phyloP scores from a whole-genome alignment of 345 rosid genomes.

The Cardamine resedifolia region DNA sequence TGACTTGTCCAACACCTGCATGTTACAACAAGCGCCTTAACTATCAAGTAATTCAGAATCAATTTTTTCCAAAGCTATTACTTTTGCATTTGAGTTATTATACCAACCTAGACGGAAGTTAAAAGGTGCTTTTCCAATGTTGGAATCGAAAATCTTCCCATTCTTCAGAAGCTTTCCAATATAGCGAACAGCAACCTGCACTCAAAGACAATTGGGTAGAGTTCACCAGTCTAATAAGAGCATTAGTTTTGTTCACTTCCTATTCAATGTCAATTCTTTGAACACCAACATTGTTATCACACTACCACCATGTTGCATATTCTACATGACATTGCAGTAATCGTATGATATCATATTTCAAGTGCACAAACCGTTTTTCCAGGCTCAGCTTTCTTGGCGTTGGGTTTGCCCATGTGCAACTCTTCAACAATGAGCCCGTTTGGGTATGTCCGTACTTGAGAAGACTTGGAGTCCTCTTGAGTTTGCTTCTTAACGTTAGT shows the following conservation, averaged over 20 bases:
- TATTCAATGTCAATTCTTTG: not conserved
- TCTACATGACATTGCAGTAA: not conserved
- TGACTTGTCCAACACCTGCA: slow-evolving; percentile 86
- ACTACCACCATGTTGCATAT: not conserved
- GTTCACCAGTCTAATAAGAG: slow-evolving; percentile 1
- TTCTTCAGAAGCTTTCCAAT: slow-evolving; percentile 91
- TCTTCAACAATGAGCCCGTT: slow-evolving; percentile 90
- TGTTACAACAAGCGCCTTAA: slow-evolving; percentile 14
- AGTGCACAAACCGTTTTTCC: slow-evolving; percentile 61
- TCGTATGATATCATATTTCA: not conserved
- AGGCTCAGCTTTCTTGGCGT: slow-evolving; percentile 81
- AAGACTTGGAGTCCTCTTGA: slow-evolving; percentile 48
- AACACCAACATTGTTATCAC: not conserved
- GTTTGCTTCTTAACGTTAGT: slow-evolving; percentile 33
- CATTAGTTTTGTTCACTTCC: not conserved
- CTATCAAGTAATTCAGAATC: not conserved
- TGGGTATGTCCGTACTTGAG: slow-evolving; percentile 65
- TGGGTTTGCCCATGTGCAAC: slow-evolving; percentile 82
- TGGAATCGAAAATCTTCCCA: slow-evolving; percentile 85
- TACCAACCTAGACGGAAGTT: slow-evolving; percentile 74
- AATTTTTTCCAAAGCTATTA: not conserved
- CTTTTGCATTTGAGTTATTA: not conserved
- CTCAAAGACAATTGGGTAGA: not conserved
- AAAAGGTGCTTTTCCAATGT: slow-evolving; percentile 72
- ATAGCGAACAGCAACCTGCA: slow-evolving; percentile 79